Evolutionary conservation across 805 yeast genomes (phyloP).

Genomic region (Komagataella ulmi): DNA sequence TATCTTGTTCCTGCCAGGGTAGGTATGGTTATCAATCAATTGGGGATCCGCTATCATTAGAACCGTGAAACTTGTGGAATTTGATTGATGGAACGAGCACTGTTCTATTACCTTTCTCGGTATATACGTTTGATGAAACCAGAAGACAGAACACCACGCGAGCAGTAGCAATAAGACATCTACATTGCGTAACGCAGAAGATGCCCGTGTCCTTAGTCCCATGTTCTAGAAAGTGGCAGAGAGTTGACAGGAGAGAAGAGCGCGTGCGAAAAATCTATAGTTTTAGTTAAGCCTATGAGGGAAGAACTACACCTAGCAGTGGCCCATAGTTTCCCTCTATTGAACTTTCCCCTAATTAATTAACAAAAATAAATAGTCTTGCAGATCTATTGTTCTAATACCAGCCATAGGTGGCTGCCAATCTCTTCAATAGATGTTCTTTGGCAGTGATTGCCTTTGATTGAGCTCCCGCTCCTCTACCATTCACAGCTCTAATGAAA

Average conservation of each 20-base stretch:
- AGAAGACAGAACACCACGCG: neutral
- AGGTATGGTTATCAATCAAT: conserved; percentile 75
- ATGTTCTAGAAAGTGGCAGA: neutral
- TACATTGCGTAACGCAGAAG: neutral
- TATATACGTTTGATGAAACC: neutral
- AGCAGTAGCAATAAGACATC: neutral
- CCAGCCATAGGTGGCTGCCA: conserved; percentile 56
- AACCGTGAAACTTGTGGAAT: neutral
- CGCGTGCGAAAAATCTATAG: neutral
- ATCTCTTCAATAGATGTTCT: conserved; percentile 50
- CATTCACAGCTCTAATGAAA: conserved; percentile 11
- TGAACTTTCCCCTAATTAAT: neutral
- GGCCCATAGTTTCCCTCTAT: neutral
- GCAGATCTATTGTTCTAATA: neutral
- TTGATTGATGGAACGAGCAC: neutral
- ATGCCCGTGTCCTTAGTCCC: neutral
- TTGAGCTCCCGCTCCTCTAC: conserved; percentile 24
- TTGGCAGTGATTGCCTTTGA: conserved; percentile 46
- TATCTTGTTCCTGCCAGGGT: conserved; percentile 52
- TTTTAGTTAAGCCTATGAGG: no score
- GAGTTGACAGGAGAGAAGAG: neutral
- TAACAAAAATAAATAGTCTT: neutral
- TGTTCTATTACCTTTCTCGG: neutral
- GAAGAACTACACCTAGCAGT: neutral
- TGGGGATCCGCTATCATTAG: conserved; percentile 87